These are phyloP conservation scores for Parastagonospora nodorum DNA, from an alignment of 2,329 filamentous ascomycete species.

Conservation along the genomic window DNA sequence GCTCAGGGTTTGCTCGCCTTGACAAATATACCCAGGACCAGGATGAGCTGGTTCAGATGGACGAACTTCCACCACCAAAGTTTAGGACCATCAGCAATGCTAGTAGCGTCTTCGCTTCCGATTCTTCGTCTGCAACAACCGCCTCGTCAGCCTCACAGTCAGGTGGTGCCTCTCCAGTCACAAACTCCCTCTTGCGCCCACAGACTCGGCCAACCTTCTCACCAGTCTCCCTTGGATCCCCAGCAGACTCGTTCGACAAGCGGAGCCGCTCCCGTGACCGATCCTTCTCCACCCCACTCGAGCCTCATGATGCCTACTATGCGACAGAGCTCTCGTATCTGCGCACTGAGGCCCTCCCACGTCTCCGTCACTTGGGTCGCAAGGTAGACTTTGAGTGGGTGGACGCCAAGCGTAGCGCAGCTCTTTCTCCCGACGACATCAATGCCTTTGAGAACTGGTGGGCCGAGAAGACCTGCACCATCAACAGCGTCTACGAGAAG, in stretches of 20 bases:
- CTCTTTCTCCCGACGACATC: constrained; percentile 23
- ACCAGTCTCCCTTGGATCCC: constrained; percentile 35
- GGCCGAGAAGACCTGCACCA: constrained; percentile 40
- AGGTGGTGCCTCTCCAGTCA: constrained; percentile 28
- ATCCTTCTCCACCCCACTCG: constrained; percentile 41
- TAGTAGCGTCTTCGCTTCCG: constrained; percentile 36
- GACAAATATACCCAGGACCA: constrained; percentile 30
- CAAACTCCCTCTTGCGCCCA: constrained; percentile 23
- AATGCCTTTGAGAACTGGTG: constrained; percentile 49
- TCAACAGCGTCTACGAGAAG: constrained; percentile 38
- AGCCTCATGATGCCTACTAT: constrained; percentile 42
- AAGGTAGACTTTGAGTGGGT: constrained; percentile 43
- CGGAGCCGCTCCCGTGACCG: constrained; percentile 28
- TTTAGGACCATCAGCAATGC: constrained; percentile 35
- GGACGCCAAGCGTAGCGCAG: constrained; percentile 32
- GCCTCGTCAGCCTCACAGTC: constrained; percentile 33
- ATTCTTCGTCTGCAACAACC: constrained; percentile 30
- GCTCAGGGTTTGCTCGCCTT: constrained; percentile 38
- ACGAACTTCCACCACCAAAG: constrained; percentile 31
- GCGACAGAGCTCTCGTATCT: constrained; percentile 46
- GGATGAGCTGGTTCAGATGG: constrained; percentile 31
- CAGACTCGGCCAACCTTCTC: constrained; percentile 33
- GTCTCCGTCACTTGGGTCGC: constrained; percentile 48
- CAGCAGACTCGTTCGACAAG: constrained; percentile 18
- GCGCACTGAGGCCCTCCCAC: constrained; percentile 47